Percentiles rank a stretch among this genome's conserved stretches.
phyloP scores from a whole-genome alignment of 2,329 filamentous ascomycete species.

The Hortaea sp. region DNA sequence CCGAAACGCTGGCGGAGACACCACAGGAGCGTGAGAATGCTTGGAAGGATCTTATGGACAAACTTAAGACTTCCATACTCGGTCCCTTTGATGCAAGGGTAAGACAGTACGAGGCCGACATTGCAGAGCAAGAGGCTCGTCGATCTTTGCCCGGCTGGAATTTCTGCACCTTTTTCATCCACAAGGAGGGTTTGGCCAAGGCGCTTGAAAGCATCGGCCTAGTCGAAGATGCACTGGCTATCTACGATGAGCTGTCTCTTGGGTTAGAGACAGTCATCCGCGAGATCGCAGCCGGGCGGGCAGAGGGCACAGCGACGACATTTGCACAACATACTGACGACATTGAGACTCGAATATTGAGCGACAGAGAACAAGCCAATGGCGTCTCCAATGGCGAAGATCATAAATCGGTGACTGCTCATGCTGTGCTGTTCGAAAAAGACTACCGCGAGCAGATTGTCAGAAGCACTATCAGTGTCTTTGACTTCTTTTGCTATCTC shows the following conservation, averaged over 20 bases:
- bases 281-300: constrained; percentile 55
- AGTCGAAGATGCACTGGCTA: constrained; percentile 86
- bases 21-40: constrained; percentile 70
- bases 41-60: constrained; percentile 74
- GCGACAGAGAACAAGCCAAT: constrained; percentile 8
- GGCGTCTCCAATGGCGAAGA: constrained; percentile 9
- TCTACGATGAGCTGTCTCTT: constrained; percentile 87
- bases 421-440: constrained; percentile 42
- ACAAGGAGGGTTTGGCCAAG: constrained; percentile 87
- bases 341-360: constrained; percentile 33
- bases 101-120: constrained; percentile 91
- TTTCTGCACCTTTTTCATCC: constrained; percentile 96
- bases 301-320: constrained; percentile 58
- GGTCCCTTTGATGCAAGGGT: constrained; percentile 85
- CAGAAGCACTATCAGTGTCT: constrained; percentile 87
- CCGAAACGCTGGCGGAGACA: constrained; percentile 53
- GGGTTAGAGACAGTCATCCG: constrained; percentile 74
- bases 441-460: constrained; percentile 86
- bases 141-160: constrained; percentile 89
- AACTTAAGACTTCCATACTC: constrained; percentile 79
- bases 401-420: constrained; percentile 3
- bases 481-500: constrained; percentile 90
- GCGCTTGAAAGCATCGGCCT: constrained; percentile 95
- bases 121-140: constrained; percentile 85
- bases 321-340: constrained; percentile 67